Evolutionary conservation across 495 filamentous ascomycete species (phyloP).

Genomic region (Aspergillus nanangensis): DNA sequence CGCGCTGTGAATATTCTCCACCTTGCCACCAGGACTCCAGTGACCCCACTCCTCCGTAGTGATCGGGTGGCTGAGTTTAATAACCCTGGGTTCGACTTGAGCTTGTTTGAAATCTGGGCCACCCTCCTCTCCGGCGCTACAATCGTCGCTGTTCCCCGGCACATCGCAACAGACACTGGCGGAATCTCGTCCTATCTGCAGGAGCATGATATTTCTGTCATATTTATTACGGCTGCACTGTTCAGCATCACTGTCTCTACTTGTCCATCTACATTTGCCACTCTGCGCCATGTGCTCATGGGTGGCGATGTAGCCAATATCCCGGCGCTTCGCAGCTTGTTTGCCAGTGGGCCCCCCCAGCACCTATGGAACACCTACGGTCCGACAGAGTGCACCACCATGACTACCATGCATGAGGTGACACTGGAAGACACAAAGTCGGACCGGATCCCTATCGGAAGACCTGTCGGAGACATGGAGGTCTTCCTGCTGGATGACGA

Average conservation of each 20-base stretch:
- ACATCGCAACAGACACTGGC: background rate
- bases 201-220: background rate
- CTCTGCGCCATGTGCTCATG: background rate
- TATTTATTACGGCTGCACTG: background rate
- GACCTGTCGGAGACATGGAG: constrained; percentile 1
- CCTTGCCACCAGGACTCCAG: background rate
- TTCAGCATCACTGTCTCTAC: background rate
- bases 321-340: background rate
- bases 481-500: constrained; percentile 2
- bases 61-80: constrained; percentile 2
- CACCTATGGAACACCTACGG: constrained; percentile 9
- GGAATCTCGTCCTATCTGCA: background rate
- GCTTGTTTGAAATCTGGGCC: constrained; percentile 3
- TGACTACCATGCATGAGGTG: background rate
- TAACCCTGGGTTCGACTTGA: constrained; percentile 3
- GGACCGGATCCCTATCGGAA: constrained; percentile 1
- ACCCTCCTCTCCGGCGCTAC: background rate
- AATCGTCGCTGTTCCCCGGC: background rate
- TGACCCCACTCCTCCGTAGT: background rate
- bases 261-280: background rate
- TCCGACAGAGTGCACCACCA: constrained; percentile 6
- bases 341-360: background rate
- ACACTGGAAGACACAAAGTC: background rate
- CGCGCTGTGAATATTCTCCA: constrained; percentile 2
- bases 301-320: background rate